Base-by-base conservation (phyloP, 768 basidiomycete species). In the Trametes coccinea region DNA sequence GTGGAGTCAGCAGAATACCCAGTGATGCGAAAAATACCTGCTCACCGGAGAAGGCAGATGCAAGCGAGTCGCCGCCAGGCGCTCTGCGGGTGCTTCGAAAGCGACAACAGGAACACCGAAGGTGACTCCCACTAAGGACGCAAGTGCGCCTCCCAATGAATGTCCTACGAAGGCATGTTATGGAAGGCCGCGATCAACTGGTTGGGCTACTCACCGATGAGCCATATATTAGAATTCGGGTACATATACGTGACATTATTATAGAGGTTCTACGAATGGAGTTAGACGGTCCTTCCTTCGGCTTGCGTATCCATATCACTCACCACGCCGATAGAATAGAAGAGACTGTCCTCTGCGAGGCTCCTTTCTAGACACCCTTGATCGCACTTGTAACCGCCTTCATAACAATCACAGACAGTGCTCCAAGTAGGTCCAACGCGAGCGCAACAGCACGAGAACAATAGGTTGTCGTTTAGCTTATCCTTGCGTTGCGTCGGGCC, bases 361-460 rank as follows among this genome's bases (percentile, higher is more conserved):
- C 92, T 83, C 33, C 81, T 74, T 73, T 98, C 92, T 27, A 97
- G 67, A 73, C 96, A 98, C 3, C 80, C 80, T 66, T 88, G 84
- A 63, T 90, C 86, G 72, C 96, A 98, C 63, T 84, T 87, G 73
- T 86, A 84, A 13, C 82, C 76, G 1, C 92, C 84, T 6, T 85
- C 77, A 70, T 88, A 89, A 74, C 96, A 98, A 51, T 84, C 89
- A 71, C 96, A 98, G 0, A 97, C 96, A 0, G 96, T 82, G 17
- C 84, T 85, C 96, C 96, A 98, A 0, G 92, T 92, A 55, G 93
- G 92, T 37, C 91, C 93, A n/a, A 98, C 92, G 6, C 90, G 82
- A 2, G 94, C 95, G 69, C 96, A 98, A 73, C 96, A 98, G 74
- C 96, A 98, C 4, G 93, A 90, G 77, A 96, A 96, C 37, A 98